Conservation (phyloP, 306 rosid species). For the Senna siamea region DNA sequence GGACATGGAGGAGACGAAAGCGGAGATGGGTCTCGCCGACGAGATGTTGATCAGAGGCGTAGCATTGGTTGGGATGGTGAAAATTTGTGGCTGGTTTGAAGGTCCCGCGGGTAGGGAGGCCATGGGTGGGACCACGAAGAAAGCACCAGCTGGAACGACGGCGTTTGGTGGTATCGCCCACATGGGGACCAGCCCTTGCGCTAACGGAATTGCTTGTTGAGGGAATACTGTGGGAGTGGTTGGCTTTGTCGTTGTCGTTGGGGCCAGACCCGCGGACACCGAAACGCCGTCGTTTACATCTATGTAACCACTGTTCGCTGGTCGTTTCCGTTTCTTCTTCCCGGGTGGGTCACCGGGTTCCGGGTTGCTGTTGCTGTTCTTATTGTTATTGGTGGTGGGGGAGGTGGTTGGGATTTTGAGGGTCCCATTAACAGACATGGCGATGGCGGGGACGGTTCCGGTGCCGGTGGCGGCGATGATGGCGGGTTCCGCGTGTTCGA, state of each 20-base stretch:
- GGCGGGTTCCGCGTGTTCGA: slow-evolving; percentile 78
- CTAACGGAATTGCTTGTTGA: slow-evolving; percentile 50
- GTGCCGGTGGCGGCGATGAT: slow-evolving; percentile 87
- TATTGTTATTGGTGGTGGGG: neutral
- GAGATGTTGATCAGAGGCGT: slow-evolving; percentile 10
- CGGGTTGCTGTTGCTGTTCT: slow-evolving; percentile 18
- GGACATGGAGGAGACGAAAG: slow-evolving; percentile 56
- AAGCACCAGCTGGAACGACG: slow-evolving; percentile 44
- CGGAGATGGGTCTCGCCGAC: slow-evolving; percentile 43
- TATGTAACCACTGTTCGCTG: slow-evolving; percentile 52
- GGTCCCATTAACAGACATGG: slow-evolving; percentile 76
- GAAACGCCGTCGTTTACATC: slow-evolving; percentile 64
- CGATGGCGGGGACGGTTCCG: slow-evolving; percentile 80
- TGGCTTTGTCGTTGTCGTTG: slow-evolving; percentile 25
- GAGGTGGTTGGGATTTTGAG: slow-evolving; percentile 72
- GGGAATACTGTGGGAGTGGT: slow-evolving; percentile 12
- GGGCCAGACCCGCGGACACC: slow-evolving; percentile 50
- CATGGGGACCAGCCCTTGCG: slow-evolving; percentile 48
- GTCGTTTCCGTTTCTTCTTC: slow-evolving; percentile 60
- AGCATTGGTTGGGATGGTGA: slow-evolving; percentile 44
- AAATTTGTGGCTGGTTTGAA: slow-evolving; percentile 57
- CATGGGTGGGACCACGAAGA: slow-evolving; percentile 46
- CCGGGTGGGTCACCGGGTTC: slow-evolving; percentile 50
- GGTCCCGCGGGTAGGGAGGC: slow-evolving; percentile 43
- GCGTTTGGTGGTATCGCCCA: slow-evolving; percentile 46